Base-by-base conservation (phyloP, 2,329 filamentous ascomycete species). In the Albifimbria verrucaria region DNA sequence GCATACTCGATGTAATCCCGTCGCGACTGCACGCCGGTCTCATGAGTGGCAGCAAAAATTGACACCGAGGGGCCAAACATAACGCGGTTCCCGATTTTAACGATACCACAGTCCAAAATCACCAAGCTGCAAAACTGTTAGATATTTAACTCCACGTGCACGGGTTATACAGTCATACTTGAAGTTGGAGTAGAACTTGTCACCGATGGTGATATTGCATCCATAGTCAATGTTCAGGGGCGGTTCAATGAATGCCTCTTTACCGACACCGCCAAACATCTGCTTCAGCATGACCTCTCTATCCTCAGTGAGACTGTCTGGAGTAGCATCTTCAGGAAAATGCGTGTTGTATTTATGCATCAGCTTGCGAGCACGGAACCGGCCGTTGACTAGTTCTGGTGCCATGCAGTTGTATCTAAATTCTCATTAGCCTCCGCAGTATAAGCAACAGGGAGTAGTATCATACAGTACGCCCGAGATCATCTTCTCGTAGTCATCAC, bases 11-110 rank as follows among this genome's bases (percentile, higher is more conserved):
- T 62, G 17, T 61, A 62, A 23, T 74, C 68, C 22, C 72, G 62
- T 17, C 75, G 70, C n/a, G 66, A 70, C 56, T 68, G 67, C 4
- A 76, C 69, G 60, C 88, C 85, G 0, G 87, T 71, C 23, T 87
- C 86, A 68, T 92, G 88, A 0, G 81, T 86, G 4, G 80, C 88
- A 3, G 81, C 80, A 63, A 82, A 88, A 49, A 92, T 78, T 32
- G 75, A 81, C 0, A 90, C 86, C 62, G 83, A 85, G 1, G 88
- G 86, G 0, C 85, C 88, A 46, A 90, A 76, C 58, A 89, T 70
- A 2, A 86, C 87, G 41, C 87, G 79, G 18, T 84, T 77, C 1
- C 88, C 88, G 46, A 90, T 85, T 3, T 62, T 70, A 44, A 90
- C 83, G 3, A 80, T 71, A 58, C 81, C 86, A 23, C 83, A 88